Evolutionary conservation across 1,284 basidiomycete species (phyloP).

Genomic region (Porogramme epimiltina): DNA sequence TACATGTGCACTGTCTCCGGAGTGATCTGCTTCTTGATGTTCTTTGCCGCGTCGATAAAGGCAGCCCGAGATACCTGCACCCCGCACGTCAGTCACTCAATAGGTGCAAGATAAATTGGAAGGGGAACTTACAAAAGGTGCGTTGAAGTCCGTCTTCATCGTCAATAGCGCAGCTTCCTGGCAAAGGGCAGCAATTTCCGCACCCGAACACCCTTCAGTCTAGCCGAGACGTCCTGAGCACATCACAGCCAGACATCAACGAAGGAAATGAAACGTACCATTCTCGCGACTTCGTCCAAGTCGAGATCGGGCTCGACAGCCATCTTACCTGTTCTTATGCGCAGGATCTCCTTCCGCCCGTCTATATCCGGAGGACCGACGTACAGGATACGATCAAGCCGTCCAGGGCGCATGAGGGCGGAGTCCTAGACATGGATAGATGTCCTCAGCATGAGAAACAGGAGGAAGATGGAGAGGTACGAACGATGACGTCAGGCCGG

Average conservation of each 20-base stretch:
- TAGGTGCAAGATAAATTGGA: neutral
- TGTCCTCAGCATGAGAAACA: neutral
- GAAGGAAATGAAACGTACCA: constrained; percentile 43
- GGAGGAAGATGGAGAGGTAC: constrained; percentile 26
- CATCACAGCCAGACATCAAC: neutral
- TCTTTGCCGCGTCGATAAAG: constrained; percentile 75
- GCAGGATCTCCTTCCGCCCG: constrained; percentile 85
- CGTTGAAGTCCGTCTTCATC: constrained; percentile 85
- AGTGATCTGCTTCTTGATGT: constrained; percentile 85
- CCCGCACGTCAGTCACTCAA: neutral
- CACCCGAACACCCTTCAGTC: constrained; percentile 96
- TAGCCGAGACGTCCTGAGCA: too few relatives aligned
- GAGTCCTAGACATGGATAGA: constrained; percentile 65
- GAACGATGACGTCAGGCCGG: constrained; percentile 88
- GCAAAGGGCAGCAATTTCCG: constrained; percentile 90
- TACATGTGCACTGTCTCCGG: constrained; percentile 77
- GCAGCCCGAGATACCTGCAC: constrained; percentile 74
- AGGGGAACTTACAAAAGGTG: constrained; percentile 60
- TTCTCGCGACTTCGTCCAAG: constrained; percentile 66
- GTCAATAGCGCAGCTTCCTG: constrained; percentile 95
- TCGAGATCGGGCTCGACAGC: constrained; percentile 74
- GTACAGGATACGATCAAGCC: constrained; percentile 94
- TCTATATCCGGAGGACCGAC: constrained; percentile 87
- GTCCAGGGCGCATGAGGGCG: constrained; percentile 92
- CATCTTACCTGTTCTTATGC: constrained; percentile 81